Conservation (phyloP, 345 rosid species). For the Passiflora organensis region DNA sequence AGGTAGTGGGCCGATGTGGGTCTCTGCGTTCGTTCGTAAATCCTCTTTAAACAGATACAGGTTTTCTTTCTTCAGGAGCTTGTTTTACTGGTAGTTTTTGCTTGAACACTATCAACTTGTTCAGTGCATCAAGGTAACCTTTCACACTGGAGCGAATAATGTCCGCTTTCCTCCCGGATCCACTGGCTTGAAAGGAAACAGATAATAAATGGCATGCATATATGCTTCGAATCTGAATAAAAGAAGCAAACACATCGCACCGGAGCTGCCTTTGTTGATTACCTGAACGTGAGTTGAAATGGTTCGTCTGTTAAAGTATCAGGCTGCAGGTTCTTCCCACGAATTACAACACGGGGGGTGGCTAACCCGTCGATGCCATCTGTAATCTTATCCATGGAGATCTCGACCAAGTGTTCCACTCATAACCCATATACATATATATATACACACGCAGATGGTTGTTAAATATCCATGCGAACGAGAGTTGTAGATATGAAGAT, state of each 20-base stretch:
- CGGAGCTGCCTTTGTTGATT: conserved; percentile 5
- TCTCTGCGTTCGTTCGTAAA: too few species aligned
- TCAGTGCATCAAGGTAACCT: conserved; percentile 77
- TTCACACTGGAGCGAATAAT: conserved; percentile 85
- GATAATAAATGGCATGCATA: too few species aligned
- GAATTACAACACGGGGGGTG: conserved; percentile 81
- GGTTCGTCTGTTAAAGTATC: conserved; percentile 59
- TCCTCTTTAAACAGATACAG: conserved; percentile 37
- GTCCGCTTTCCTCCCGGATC: conserved; percentile 81
- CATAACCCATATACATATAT: too few species aligned
- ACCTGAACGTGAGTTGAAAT: conserved; percentile 69
- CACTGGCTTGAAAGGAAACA: conserved; percentile 40
- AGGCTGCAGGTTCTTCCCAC: conserved; percentile 46
- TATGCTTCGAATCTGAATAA: not conserved
- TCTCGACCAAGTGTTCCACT: too few species aligned
- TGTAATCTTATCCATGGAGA: conserved; percentile 78
- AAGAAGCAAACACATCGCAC: not conserved
- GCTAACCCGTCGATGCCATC: conserved; percentile 98
- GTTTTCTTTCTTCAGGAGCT: conserved; percentile 24
- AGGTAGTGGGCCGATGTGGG: too few species aligned
- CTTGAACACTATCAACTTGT: conserved; percentile 79
- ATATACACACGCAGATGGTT: too few species aligned
- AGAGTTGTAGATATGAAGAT: too few species aligned
- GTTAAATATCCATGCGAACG: too few species aligned
- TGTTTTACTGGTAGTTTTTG: conserved; percentile 18